phyloP scores from a whole-genome alignment of 2,329 filamentous ascomycete species.

The Colletotrichum sp. region DNA sequence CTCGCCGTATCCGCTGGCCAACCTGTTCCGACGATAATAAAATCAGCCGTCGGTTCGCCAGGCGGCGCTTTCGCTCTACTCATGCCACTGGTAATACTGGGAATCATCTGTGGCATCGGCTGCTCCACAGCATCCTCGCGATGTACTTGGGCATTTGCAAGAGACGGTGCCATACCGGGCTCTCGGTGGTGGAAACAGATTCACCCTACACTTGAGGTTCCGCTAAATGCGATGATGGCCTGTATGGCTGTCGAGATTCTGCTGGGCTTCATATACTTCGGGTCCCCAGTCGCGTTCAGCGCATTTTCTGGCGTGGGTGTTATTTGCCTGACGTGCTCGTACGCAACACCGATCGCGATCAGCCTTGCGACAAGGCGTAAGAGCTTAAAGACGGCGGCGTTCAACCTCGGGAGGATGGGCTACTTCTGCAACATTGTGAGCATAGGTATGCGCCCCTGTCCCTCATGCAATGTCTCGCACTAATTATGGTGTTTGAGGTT shows the following conservation, averaged over 20 bases:
- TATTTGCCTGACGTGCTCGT: slow-evolving; percentile 72
- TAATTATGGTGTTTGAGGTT: slow-evolving; percentile 45
- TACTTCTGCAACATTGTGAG: slow-evolving; percentile 63
- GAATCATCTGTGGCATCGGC: slow-evolving; percentile 70
- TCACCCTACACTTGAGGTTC: slow-evolving; percentile 67
- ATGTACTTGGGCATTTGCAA: slow-evolving; percentile 72
- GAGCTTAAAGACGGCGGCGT: slow-evolving; percentile 61
- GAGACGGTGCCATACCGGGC: slow-evolving; percentile 73
- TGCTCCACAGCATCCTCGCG: slow-evolving; percentile 74
- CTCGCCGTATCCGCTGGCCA: slow-evolving; percentile 60
- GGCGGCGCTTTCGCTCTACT: slow-evolving; percentile 68
- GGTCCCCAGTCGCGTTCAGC: slow-evolving; percentile 72
- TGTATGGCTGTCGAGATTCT: slow-evolving; percentile 68
- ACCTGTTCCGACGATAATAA: slow-evolving; percentile 68
- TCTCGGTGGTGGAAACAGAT: slow-evolving; percentile 65
- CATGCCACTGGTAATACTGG: slow-evolving; percentile 69
- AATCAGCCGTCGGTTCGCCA: slow-evolving; percentile 59
- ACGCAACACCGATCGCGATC: slow-evolving; percentile 71
- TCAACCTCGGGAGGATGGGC: slow-evolving; percentile 68
- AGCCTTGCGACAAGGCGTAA: slow-evolving; percentile 66
- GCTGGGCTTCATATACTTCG: slow-evolving; percentile 73
- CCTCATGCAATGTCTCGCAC: slow-evolving; percentile 42
- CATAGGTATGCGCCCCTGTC: no score
- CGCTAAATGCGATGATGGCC: slow-evolving; percentile 76
- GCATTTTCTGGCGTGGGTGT: slow-evolving; percentile 75